Base-by-base conservation (phyloP, 2,329 filamentous ascomycete species). In the Emergomyces africanus region DNA sequence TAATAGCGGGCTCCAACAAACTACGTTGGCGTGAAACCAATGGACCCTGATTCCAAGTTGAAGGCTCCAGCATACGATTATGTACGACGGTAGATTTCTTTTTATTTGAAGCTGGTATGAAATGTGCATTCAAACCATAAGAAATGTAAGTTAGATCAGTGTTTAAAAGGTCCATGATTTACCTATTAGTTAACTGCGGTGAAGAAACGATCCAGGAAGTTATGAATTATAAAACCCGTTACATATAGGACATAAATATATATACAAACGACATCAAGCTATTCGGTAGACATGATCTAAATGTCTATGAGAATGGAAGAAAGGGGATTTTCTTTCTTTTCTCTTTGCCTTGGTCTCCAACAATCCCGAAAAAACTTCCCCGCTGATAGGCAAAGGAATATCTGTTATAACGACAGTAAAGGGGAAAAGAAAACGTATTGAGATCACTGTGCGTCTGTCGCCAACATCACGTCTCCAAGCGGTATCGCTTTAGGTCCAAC, bases 401-500 rank as follows among this genome's bases (percentile, higher is more conserved):
- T n/a, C 3, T 14, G n/a, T n/a, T n/a, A n/a, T 51, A 8, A 15
- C 8, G 5, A 5, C 28, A 10, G 10, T 25, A 18, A 33, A 39
- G 39, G 5, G 33, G 18, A 53, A 25, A 1, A 50, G 30, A 8
- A 37, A 53, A 37, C 10, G 14, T 3, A 39, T 25, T 5, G 28
- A 35, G 6, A 25, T 57, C 55, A 57, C 18, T 20, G 25, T n/a
- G 42, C 55, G 49, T 61, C 59, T 9, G 46, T 30, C 18, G 50
- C 57, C 44, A 59, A 5, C 33, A 57, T 20, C n/a, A 46, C 44
- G 1, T 61, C 59, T 14, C 51, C 39, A 15, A 59, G 28, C 25
- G 39, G 46, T 14, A 57, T 46, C 18, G 28, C 54, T 14, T 60
- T 56, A 2, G 72, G 72, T 2, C 73, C 72, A 23, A 68, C 67